phyloP scores from a whole-genome alignment of 177 flowering plant species.

The Vitis hybrid region DNA sequence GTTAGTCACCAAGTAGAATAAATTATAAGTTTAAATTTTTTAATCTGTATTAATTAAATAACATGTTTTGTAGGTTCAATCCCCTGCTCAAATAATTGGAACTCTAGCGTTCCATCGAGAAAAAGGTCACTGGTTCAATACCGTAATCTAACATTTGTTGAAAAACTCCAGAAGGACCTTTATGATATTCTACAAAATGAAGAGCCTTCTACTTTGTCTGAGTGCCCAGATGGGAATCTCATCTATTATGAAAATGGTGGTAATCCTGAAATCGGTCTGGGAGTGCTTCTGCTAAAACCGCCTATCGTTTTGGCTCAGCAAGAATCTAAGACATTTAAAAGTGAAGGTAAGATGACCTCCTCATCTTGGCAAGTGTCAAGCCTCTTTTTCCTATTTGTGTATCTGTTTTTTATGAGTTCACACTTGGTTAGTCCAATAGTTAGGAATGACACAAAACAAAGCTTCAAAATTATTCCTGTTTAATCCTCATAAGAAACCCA shows the following conservation, averaged over 20 bases:
- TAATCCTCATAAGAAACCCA: no score
- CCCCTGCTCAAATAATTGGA: conserved; percentile 7
- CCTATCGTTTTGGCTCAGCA: conserved; percentile 6
- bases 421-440: no score
- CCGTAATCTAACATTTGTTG: conserved; percentile 14
- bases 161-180: conserved; percentile 24
- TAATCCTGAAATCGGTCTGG: conserved; percentile 21
- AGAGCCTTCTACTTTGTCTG: conserved; percentile 5
- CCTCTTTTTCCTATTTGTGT: no score
- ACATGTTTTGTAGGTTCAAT: background rate
- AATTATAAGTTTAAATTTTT: no score
- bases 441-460: no score
- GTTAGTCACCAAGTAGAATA: no score
- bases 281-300: conserved; percentile 16
- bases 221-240: conserved; percentile 18
- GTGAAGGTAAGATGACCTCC: no score
- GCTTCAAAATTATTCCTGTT: no score
- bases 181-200: conserved; percentile 14
- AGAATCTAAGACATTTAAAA: conserved; percentile 5
- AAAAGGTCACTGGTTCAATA: conserved; percentile 6
- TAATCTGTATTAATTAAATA: no score
- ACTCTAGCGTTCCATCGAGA: conserved; percentile 16
- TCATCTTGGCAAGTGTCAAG: no score
- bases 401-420: no score
- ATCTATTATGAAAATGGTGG: conserved; percentile 12